Evolutionary conservation across 768 basidiomycete genomes (phyloP).

Genomic region (Auricularia auricula-judae): DNA sequence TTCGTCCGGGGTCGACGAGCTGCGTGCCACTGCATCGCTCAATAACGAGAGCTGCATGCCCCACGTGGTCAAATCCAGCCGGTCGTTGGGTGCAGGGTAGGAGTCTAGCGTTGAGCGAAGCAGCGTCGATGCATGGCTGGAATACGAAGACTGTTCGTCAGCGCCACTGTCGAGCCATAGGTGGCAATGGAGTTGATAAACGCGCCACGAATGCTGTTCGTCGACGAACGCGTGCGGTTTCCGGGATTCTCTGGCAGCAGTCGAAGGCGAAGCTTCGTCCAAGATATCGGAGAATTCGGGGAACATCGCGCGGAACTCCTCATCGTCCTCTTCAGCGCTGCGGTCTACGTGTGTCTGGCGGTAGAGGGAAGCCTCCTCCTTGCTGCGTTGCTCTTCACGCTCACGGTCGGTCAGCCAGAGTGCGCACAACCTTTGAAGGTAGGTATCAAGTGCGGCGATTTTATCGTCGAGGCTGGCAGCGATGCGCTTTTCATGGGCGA

Average conservation of each 20-base stretch:
- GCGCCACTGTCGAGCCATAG: background rate
- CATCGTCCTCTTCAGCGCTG: constrained; percentile 60
- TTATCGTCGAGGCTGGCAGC: constrained; percentile 22
- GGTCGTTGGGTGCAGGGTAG: background rate
- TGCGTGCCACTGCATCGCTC: background rate
- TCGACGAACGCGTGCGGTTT: background rate
- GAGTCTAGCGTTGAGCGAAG: background rate
- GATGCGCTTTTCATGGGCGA: constrained; percentile 32
- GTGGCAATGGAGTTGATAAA: background rate
- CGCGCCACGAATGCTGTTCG: background rate
- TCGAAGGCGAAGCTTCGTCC: constrained; percentile 1
- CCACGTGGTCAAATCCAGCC: background rate
- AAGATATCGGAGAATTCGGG: constrained; percentile 62
- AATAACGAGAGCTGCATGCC: background rate
- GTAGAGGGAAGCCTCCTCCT: constrained; percentile 66
- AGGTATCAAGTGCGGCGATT: constrained; percentile 29
- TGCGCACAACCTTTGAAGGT: constrained; percentile 61
- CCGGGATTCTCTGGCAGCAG: too few species aligned
- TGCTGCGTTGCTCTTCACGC: constrained; percentile 51
- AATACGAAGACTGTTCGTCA: background rate
- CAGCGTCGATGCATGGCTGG: background rate
- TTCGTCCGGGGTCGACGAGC: background rate
- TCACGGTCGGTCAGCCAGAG: constrained; percentile 79
- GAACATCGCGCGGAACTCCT: constrained; percentile 76
- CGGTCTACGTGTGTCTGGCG: constrained; percentile 46